A percentile compares a stretch with the other conserved stretches of the same genome.
These are phyloP conservation scores for Leishmania tropica DNA, from an alignment of 208 protist genomes.

Conservation along the genomic window DNA sequence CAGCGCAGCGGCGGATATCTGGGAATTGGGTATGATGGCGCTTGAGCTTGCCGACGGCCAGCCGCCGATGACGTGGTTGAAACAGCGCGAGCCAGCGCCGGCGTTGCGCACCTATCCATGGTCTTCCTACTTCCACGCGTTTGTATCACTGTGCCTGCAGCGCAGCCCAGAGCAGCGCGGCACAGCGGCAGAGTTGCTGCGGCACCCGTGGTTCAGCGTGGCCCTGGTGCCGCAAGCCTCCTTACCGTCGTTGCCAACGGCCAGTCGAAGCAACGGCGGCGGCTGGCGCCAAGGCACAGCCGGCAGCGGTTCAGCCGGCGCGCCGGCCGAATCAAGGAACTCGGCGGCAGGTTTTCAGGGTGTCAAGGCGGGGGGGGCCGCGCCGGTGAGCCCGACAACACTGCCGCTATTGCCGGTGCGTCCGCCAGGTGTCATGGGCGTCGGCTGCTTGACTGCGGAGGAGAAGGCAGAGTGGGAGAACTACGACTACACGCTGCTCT, in stretches of 20 bases:
- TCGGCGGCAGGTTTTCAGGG: background rate
- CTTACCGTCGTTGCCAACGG: conserved; percentile 1
- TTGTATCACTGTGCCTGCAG: conserved; percentile 67
- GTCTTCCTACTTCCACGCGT: conserved; percentile 56
- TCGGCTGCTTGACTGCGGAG: conserved; percentile 27
- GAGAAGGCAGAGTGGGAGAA: conserved; percentile 34
- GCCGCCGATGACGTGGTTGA: conserved; percentile 41
- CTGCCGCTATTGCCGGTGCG: background rate
- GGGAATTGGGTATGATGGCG: conserved; percentile 77
- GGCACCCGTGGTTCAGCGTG: conserved; percentile 78
- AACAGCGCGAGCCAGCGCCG: conserved; percentile 43
- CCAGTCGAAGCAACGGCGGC: background rate
- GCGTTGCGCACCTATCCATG: conserved; percentile 40
- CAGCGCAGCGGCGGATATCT: conserved; percentile 56
- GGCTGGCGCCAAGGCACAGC: background rate
- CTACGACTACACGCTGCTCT: conserved; percentile 33
- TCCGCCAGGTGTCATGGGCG: conserved; percentile 30
- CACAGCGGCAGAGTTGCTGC: conserved; percentile 59
- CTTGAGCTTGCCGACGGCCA: conserved; percentile 68
- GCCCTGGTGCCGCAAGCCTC: conserved; percentile 37
- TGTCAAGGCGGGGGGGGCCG: background rate
- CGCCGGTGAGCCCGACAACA: background rate
- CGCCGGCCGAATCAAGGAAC: background rate
- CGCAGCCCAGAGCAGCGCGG: conserved; percentile 47
- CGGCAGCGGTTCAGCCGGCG: background rate